A percentile compares a stretch with the other conserved stretches of the same genome.
Conservation (phyloP, 257 asterid genomes). For the Forsythia viridissima region DNA sequence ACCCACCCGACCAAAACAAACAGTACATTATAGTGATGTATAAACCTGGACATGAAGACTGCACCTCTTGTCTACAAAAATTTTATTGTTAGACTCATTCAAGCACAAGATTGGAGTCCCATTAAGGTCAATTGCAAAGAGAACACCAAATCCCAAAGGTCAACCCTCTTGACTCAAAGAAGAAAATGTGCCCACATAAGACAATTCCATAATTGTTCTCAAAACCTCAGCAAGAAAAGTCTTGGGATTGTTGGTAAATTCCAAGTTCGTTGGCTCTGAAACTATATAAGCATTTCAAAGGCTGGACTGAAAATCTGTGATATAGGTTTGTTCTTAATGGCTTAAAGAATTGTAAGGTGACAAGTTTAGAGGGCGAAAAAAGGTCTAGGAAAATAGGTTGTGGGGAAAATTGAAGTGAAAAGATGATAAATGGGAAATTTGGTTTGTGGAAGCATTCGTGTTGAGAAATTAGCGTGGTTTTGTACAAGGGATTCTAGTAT, state of each 20-base stretch:
- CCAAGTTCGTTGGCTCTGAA: constrained; percentile 54
- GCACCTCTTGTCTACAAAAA: constrained; percentile 47
- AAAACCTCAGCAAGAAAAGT: constrained; percentile 84
- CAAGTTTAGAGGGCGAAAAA: no score
- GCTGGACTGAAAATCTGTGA: constrained; percentile 24
- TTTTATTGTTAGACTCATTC: constrained; percentile 35
- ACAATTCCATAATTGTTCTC: constrained; percentile 68
- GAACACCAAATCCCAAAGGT: constrained; percentile 79
- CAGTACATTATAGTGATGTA: background rate
- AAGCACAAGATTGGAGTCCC: constrained; percentile 73
- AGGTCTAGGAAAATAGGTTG: constrained; percentile 26
- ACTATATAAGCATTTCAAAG: constrained; percentile 54
- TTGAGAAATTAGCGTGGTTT: no score
- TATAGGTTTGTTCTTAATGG: constrained; percentile 18
- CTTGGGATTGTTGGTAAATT: constrained; percentile 35
- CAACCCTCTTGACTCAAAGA: constrained; percentile 59
- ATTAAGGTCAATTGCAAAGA: constrained; percentile 69
- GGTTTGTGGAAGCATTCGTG: no score
- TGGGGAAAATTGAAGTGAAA: constrained; percentile 42
- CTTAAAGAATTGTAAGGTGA: background rate
- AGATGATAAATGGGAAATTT: background rate
- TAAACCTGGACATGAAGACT: constrained; percentile 79
- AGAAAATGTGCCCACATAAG: constrained; percentile 74
- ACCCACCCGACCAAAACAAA: no score
- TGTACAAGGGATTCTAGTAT: no score